phyloP scores from a whole-genome alignment of 768 basidiomycete species.

The Lentinula raphanica region DNA sequence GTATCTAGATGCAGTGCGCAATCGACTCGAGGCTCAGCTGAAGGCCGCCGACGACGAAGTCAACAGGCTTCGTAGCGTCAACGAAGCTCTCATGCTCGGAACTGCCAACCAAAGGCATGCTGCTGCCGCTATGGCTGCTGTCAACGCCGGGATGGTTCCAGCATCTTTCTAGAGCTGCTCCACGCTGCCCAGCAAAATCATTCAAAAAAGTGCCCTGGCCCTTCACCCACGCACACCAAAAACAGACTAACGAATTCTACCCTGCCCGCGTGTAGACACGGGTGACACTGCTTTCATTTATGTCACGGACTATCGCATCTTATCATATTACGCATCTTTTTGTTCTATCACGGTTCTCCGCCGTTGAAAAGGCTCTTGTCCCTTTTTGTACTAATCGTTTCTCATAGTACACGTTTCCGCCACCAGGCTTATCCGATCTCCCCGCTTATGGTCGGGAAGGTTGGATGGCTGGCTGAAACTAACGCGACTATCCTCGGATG shows the following conservation, averaged over 20 bases:
- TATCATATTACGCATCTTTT: slow-evolving; percentile 41
- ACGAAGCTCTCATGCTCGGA: slow-evolving; percentile 86
- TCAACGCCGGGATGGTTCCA: slow-evolving; percentile 34
- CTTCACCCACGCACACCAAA: slow-evolving; percentile 10
- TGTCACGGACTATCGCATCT: slow-evolving; percentile 44
- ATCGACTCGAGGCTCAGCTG: slow-evolving; percentile 69
- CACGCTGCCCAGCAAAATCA: slow-evolving; percentile 17
- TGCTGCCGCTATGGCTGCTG: slow-evolving; percentile 51
- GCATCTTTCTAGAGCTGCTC: slow-evolving; percentile 41
- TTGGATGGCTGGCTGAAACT: not conserved
- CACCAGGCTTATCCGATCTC: not conserved
- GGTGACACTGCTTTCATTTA: slow-evolving; percentile 47
- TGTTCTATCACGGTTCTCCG: slow-evolving; percentile 28
- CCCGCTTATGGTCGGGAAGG: slow-evolving; percentile 5
- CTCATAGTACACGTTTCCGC: not conserved
- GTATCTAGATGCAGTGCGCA: slow-evolving; percentile 77
- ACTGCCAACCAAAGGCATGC: slow-evolving; percentile 71
- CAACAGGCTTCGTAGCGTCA: slow-evolving; percentile 75
- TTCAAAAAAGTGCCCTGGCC: slow-evolving; percentile 13
- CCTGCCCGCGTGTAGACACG: slow-evolving; percentile 46
- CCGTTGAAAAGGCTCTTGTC: slow-evolving; percentile 14
- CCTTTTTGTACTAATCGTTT: slow-evolving; percentile 2
- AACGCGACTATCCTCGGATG: not conserved
- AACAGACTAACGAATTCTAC: slow-evolving; percentile 33
- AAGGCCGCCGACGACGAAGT: slow-evolving; percentile 79